Percentiles rank a stretch among this genome's conserved stretches.
Conservation (phyloP, 257 asterid genomes). For the Solanum sparsipilum region DNA sequence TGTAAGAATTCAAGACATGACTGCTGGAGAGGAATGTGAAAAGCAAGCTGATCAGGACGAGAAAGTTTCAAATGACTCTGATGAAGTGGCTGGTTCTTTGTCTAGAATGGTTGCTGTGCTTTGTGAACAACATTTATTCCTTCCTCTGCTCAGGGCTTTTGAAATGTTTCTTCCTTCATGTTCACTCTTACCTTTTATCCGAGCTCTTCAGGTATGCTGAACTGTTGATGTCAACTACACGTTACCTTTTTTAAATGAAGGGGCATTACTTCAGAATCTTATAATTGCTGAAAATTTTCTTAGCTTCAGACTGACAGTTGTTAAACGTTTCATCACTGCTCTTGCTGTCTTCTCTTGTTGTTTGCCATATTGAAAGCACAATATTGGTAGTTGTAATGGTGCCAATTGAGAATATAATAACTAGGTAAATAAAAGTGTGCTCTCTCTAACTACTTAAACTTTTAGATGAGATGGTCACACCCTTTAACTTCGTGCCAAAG, state of each 20-base stretch:
- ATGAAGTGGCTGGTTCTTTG: slow-evolving; percentile 58
- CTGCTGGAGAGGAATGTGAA: slow-evolving; percentile 38
- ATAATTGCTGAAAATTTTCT: background rate
- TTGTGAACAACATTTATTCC: slow-evolving; percentile 80
- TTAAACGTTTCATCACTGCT: background rate
- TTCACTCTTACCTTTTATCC: slow-evolving; percentile 84
- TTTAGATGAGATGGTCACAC: background rate
- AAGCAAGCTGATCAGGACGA: slow-evolving; percentile 32
- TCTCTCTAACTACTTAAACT: background rate
- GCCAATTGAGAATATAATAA: background rate
- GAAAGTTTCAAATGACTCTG: slow-evolving; percentile 28
- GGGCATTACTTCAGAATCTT: background rate
- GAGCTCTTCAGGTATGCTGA: slow-evolving; percentile 89
- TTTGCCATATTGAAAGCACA: background rate
- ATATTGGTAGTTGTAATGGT: background rate
- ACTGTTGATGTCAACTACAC: background rate
- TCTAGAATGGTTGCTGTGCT: slow-evolving; percentile 88
- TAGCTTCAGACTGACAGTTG: background rate
- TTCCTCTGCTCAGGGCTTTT: slow-evolving; percentile 87
- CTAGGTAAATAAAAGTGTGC: background rate
- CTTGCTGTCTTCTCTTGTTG: background rate
- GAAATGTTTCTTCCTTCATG: slow-evolving; percentile 98
- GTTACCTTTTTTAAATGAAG: background rate
- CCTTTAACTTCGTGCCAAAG: background rate
- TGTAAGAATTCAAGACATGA: slow-evolving; percentile 31